Base-by-base conservation (phyloP, 257 asterid species). In the Lavandula angustifolia region DNA sequence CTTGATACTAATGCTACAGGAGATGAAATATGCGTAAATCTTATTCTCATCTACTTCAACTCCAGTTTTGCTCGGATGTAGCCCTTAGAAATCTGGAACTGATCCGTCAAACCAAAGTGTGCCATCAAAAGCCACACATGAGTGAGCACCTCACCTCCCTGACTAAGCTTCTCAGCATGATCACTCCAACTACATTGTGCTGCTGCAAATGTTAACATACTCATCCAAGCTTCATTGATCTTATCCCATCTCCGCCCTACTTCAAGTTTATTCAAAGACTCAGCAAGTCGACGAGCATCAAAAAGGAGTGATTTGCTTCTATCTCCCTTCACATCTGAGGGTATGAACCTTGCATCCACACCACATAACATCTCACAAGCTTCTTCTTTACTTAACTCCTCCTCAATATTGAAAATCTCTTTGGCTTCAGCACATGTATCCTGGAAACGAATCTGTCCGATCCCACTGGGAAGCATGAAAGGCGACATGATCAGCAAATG, bases 21-120 rank as follows among this genome's bases (percentile, higher is more conserved):
- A 2, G 11, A 7, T 38, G 43, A 38, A 38, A 7, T 38, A 38
- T 3, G 9, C 11, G 1, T 38, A 38, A 38, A 35, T 6, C 43
- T 1, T 3, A 17, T 14, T 13, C 9, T 5, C 9, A 5, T 51
- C 18, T 55, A 71, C 40, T 27, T 38, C 37, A 17, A 5, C 7
- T 44, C 16, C 58, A 72, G 17, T 32, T 72, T 72, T 0, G 66
- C 62, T 32, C 76, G 42, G 22, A 64, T 14, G 49, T 64, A 58
- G n/a, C 72, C 82, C 54, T 54, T 40, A 0, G 75, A 70, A 44
- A 81, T 77, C 73, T 75, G 83, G 42, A 81, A 81, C 1, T 79
- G 85, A 34, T 79, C 83, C 0, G 87, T 79, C 62, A 84, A 74
- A 14, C 86, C 87, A 12, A 84, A 70, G 62, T 81, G 90, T 4